Evolutionary conservation across 768 basidiomycete genomes (phyloP), one percentile per base, ranked within the genome.

Genomic region (Collybia nuda): DNA sequence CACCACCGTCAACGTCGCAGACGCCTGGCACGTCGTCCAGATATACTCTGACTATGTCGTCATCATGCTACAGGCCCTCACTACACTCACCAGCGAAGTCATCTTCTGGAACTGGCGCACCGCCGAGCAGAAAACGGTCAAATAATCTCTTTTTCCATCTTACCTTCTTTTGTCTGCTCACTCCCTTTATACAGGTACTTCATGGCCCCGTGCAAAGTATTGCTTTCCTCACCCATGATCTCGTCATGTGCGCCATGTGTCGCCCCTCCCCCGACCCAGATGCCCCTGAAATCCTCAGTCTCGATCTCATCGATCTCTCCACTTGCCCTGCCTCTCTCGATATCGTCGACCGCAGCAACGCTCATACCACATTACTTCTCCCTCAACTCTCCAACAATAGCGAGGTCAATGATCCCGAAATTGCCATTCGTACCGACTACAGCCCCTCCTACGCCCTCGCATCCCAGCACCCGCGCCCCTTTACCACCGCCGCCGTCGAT

Each of bases 11-110:
- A 22, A 48, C n/a, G 42, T 18, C 22, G 44, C 44, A 18, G 51
- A 54, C n/a, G 24, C 40, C 18, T 49, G 41, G 47, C 40, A 49
- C 39, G 38, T 21, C 39, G 44, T 54, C n/a, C 52, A 54, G 21
- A 50, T 54, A 24, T 54, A 22, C 21, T 43, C 38, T 1, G 26
- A 37, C 38, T 40, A 21, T 23, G 47, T 54, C 17, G 52, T 47
- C 17, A 44, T 54, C 36, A 39, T 50, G 41, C n/a, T 54, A 24
- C 35, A 48, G 18, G 37, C 41, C 12, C 29, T 38, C 37, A 23
- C 22, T 8, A 19, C 37, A 11, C 15, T 39, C 35, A 18, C 32
- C 29, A 52, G 45, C 38, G 51, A 52, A 22, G 38, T 54, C 21
- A 40, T 19, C 21, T 17, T 54, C 9, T 54, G 52, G 42, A 21